Evolutionary conservation across 1,284 basidiomycete species (phyloP).

Genomic region (Tremellales sp.): DNA sequence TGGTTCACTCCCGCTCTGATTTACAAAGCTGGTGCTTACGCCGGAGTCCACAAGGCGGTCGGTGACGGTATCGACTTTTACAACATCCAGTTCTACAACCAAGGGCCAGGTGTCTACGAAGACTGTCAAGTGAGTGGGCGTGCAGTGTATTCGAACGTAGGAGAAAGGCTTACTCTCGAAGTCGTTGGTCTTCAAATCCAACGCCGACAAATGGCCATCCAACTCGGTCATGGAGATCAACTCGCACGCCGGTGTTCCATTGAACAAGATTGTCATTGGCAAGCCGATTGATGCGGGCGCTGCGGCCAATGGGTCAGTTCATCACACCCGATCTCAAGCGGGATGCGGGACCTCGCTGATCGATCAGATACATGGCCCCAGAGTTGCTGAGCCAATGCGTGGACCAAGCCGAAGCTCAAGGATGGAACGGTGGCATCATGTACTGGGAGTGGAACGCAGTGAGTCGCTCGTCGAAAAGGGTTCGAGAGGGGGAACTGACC

Average conservation of each 20-base stretch:
- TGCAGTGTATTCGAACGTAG: background rate
- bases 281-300: slow-evolving; percentile 37
- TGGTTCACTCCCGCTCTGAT: slow-evolving; percentile 38
- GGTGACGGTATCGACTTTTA: slow-evolving; percentile 41
- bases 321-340: background rate
- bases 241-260: slow-evolving; percentile 32
- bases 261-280: slow-evolving; percentile 47
- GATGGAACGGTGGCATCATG: slow-evolving; percentile 49
- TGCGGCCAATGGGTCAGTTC: slow-evolving; percentile 29
- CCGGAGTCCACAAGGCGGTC: slow-evolving; percentile 32
- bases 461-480: slow-evolving; percentile 4
- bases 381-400: slow-evolving; percentile 29
- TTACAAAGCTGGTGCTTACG: slow-evolving; percentile 41
- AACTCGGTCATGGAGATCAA: slow-evolving; percentile 44
- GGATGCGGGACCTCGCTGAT: background rate
- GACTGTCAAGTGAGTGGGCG: slow-evolving; percentile 23
- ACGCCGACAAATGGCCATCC: slow-evolving; percentile 31
- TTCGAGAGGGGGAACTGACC: background rate
- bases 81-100: slow-evolving; percentile 51
- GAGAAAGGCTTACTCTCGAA: slow-evolving; percentile 6
- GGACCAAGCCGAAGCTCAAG: slow-evolving; percentile 29
- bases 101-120: slow-evolving; percentile 33
- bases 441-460: slow-evolving; percentile 47
- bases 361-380: slow-evolving; percentile 30
- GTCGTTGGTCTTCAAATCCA: slow-evolving; percentile 29